Conservation (phyloP, 805 yeast species). For the Zygosaccharomyces rouxii region DNA sequence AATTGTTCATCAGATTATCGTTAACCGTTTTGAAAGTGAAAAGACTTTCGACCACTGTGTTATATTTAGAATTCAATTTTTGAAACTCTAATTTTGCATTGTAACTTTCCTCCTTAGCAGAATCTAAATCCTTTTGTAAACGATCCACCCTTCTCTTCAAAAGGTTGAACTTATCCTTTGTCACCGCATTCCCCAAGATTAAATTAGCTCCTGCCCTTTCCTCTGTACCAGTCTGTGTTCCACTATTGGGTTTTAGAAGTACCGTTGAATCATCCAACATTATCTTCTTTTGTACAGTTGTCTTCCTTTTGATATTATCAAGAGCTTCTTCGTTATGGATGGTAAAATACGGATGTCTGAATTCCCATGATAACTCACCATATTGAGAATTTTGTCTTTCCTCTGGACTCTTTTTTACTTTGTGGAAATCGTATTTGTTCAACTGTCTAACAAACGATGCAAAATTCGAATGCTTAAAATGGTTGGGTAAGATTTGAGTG, state of each 20-base stretch:
- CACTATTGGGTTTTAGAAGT: conserved; percentile 10
- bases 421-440: conserved; percentile 96
- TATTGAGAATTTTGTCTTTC: conserved; percentile 52
- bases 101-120: conserved; percentile 23
- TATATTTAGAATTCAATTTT: conserved; percentile 51
- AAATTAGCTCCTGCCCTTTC: conserved; percentile 17
- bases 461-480: conserved; percentile 92
- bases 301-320: conserved; percentile 83
- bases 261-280: conserved; percentile 22
- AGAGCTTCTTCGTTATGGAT: conserved; percentile 71
- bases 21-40: conserved; percentile 52
- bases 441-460: conserved; percentile 93
- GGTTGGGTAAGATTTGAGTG: conserved; percentile 79
- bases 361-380: conserved; percentile 89
- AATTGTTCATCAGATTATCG: conserved; percentile 52
- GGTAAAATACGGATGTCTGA: conserved; percentile 84
- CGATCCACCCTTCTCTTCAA: conserved; percentile 36
- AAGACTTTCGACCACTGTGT: conserved; percentile 58
- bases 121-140: conserved; percentile 28
- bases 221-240: conserved; percentile 7
- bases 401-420: conserved; percentile 71
- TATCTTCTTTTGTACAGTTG: conserved; percentile 52
- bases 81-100: conserved; percentile 36
- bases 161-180: conserved; percentile 24
- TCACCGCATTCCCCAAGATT: conserved; percentile 24